A percentile compares a stretch with the other conserved stretches of the same genome.
Evolutionary conservation across 495 filamentous ascomycete species (phyloP).

Genomic region (Penicillium herquei): DNA sequence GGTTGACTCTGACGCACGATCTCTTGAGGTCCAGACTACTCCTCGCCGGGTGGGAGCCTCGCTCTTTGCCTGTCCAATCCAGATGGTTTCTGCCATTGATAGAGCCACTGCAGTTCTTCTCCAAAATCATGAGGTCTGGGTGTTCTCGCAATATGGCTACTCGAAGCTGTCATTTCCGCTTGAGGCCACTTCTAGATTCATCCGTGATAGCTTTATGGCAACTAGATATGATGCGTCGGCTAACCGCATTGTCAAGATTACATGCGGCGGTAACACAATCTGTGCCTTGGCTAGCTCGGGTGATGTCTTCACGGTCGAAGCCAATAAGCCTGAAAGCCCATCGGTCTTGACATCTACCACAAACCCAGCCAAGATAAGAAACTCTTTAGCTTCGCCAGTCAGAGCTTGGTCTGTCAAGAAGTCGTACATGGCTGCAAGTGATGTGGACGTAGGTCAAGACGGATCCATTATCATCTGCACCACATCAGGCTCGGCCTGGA

Average conservation of each 20-base stretch:
- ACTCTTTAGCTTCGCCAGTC: constrained; percentile 69
- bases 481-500: constrained; percentile 88
- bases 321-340: constrained; percentile 62
- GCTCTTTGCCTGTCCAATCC: constrained; percentile 74
- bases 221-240: constrained; percentile 63
- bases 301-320: constrained; percentile 77
- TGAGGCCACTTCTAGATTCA: constrained; percentile 66
- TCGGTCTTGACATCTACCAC: constrained; percentile 72
- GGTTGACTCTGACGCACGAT: constrained; percentile 90
- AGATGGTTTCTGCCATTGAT: constrained; percentile 83
- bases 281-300: constrained; percentile 80
- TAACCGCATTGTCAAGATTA: constrained; percentile 71
- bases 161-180: constrained; percentile 79
- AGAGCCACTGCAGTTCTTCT: constrained; percentile 83
- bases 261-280: constrained; percentile 83
- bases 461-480: constrained; percentile 95
- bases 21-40: constrained; percentile 73
- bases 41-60: constrained; percentile 87
- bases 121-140: constrained; percentile 82
- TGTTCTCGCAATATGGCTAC: constrained; percentile 93
- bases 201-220: constrained; percentile 63
- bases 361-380: constrained; percentile 81
- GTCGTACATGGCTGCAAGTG: constrained; percentile 78
- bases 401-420: constrained; percentile 81
- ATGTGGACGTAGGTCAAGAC: constrained; percentile 86